Evolutionary conservation across 208 protist genomes (phyloP), one percentile per base, ranked within the genome.

Genomic region (Acanthamoeba culbertsoni): DNA sequence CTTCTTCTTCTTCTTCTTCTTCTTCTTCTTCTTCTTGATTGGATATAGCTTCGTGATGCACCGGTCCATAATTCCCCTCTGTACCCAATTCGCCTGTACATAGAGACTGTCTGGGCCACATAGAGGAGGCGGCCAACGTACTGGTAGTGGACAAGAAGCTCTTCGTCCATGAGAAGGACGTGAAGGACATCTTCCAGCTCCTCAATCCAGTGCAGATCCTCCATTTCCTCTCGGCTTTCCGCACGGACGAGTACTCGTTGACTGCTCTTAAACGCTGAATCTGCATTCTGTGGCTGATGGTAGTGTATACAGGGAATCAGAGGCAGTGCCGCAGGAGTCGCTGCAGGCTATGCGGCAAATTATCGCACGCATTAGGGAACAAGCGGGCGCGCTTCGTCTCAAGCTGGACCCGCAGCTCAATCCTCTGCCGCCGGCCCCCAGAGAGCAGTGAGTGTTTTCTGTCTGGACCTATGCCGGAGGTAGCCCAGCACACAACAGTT

Each of bases 141-240:
- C 45, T 86, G 35, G 45, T 86, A 5, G 51, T 86, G 23, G 77
- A 86, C 77, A 86, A 86, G 51, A 18, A 31, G 12, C 51, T 86
- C 12, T 86, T 86, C 77, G 40, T 43, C 18, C 48, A 55, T 43
- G 77, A 86, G 7, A 62, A 86, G 51, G 77, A 86, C 77, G 45
- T 86, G 26, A 86, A 62, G 77, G 77, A 86, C 43, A 53, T 86
- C 77, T 86, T 86, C 77, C 77, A 86, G 43, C 35, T 62, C 14
- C 77, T 86, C 77, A 86, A 86, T 35, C 51, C 77, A n/a, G 42
- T 86, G 40, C 77, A 86, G 77, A 51, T 86, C 6, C 42, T 86
- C 8, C 77, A 86, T n/a, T 86, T 86, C 40, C 77, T 86, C 77
- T 86, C 77, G 7, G 14, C 77, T 31, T 86, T 86, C 42, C 77